Evolutionary conservation across 2,329 filamentous ascomycete species (phyloP).

Genomic region (Talaromyces albobiverticillius): DNA sequence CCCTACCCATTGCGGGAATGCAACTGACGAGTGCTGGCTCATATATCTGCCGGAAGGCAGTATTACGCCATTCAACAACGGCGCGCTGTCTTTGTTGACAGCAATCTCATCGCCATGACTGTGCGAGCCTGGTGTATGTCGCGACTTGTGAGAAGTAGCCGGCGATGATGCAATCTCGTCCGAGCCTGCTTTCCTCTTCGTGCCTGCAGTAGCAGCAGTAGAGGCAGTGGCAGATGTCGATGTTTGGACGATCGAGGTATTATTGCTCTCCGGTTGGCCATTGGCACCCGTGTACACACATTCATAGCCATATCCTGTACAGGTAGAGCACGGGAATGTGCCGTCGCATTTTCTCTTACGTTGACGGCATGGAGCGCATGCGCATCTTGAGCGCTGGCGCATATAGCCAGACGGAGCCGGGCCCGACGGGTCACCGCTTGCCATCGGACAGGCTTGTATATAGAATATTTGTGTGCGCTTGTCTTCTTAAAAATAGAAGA

Average conservation of each 20-base stretch:
- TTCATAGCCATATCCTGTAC: constrained; percentile 17
- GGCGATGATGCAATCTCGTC: constrained; percentile 4
- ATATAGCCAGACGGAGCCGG: constrained; percentile 10
- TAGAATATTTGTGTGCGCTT: no score
- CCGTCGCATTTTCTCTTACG: constrained; percentile 18
- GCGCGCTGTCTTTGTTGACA: background rate
- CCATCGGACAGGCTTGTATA: no score
- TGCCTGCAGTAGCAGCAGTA: background rate
- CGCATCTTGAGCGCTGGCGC: constrained; percentile 16
- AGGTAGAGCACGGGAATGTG: constrained; percentile 16
- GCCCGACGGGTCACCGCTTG: constrained; percentile 1
- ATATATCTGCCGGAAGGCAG: constrained; percentile 28
- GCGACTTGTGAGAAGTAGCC: background rate
- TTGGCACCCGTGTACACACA: constrained; percentile 11
- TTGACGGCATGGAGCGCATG: constrained; percentile 17
- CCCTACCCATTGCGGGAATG: constrained; percentile 31
- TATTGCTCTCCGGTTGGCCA: background rate
- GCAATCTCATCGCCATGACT: constrained; percentile 3
- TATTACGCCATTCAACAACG: constrained; percentile 22
- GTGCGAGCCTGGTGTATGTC: background rate
- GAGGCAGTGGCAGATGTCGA: background rate
- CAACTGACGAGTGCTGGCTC: constrained; percentile 30
- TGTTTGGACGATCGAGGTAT: background rate
- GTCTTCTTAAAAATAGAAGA: constrained; percentile 9
- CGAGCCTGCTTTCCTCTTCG: constrained; percentile 8